Base-by-base conservation (phyloP, 2,329 filamentous ascomycete genomes). In the Juglanconis juglandina region DNA sequence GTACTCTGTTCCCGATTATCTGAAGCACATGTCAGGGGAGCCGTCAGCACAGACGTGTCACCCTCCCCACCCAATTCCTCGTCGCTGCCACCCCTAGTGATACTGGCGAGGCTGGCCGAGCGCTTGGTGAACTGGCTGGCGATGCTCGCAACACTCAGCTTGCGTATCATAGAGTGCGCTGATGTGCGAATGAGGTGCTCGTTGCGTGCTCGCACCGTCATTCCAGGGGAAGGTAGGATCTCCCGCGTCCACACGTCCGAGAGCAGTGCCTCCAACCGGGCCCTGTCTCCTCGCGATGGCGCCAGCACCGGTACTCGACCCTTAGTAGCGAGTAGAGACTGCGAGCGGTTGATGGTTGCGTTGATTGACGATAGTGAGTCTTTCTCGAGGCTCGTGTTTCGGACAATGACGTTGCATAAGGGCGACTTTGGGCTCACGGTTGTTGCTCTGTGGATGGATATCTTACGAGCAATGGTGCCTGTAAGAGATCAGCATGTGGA, bases 161-260 rank as follows among this genome's bases (percentile, higher is more conserved):
- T 96, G 56, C 92, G 85, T 77, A 96, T 96, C 69, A 96, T 85
- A 1, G 90, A 90, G 41, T 91, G 92, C 11, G 92, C 90, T n/a
- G 89, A 92, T 46, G 85, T 85, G 54, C 90, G 83, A 51, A 95
- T 87, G 3, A 91, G 78, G 68, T 90, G 86, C 67, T 96, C 85
- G 67, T 89, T 76, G 77, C 86, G 73, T 71, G 85, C 72, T 76
- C 87, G 73, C 74, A 72, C 79, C 37, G 83, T 84, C 84, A 96
- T 93, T 1, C 92, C 92, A 14, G 93, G 92, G 69, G 89, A 95
- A 1, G 92, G 92, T 47, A 97, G 76, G 17, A 86, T 74, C 59
- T 96, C 90, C 54, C 87, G 87, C 13, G 90, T 96, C 89, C 93
- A 97, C 1, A 96, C 86, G 65, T 96, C 91, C 14, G 84, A 79